These are phyloP conservation scores for Trichoderma citrinoviride DNA, from an alignment of 2,329 filamentous ascomycete genomes.

Conservation along the genomic window DNA sequence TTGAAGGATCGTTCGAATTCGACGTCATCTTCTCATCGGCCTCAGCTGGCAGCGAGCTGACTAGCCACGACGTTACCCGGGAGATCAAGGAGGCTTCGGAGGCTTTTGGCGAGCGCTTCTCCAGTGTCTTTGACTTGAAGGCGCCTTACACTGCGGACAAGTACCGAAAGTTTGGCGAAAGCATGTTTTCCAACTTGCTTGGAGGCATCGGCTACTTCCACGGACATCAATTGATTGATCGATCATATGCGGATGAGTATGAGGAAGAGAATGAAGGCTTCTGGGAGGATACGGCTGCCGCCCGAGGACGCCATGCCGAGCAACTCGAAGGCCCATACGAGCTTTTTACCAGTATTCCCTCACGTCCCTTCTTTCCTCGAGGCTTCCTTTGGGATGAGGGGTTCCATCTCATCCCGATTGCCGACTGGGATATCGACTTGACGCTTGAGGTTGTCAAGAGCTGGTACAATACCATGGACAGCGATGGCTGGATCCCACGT, in stretches of 20 bases:
- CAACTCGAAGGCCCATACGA: constrained; percentile 78
- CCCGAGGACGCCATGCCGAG: constrained; percentile 65
- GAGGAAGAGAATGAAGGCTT: constrained; percentile 94
- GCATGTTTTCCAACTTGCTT: constrained; percentile 89
- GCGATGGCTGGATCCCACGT: constrained; percentile 94
- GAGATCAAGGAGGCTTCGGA: constrained; percentile 65
- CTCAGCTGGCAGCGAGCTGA: constrained; percentile 57
- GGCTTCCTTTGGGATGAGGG: constrained; percentile 99
- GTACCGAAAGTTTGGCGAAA: constrained; percentile 78
- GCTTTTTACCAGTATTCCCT: constrained; percentile 88
- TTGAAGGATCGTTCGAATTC: constrained; percentile 87
- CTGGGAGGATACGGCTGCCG: constrained; percentile 86
- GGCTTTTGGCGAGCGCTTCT: constrained; percentile 72
- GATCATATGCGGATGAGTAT: constrained; percentile 87
- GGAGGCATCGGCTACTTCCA: constrained; percentile 96
- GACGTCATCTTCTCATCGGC: constrained; percentile 86
- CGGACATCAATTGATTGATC: constrained; percentile 82
- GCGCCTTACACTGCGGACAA: constrained; percentile 71
- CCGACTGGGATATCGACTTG: constrained; percentile 92
- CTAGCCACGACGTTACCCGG: constrained; percentile 63
- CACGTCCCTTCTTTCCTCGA: constrained; percentile 90
- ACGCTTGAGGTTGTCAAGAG: constrained; percentile 84
- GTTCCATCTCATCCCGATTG: constrained; percentile 86
- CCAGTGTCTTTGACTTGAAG: constrained; percentile 62
- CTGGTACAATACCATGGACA: constrained; percentile 95